These are phyloP conservation scores for Rhizopogon sp. DNA, from an alignment of 768 basidiomycete genomes.

Conservation along the genomic window DNA sequence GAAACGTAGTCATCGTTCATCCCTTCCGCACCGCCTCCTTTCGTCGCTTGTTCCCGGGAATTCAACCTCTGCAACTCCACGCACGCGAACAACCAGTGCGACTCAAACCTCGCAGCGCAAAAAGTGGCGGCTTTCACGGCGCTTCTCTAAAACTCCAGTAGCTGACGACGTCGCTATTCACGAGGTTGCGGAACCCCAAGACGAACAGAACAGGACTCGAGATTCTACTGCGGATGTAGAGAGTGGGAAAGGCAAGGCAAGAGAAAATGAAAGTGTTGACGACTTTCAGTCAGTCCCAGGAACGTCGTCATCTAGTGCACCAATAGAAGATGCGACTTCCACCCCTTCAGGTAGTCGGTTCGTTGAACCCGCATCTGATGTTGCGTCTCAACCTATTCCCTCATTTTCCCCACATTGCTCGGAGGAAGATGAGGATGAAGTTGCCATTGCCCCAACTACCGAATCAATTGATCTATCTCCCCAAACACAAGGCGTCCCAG, in stretches of 20 bases:
- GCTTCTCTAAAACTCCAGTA: conserved; percentile 28
- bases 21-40: conserved; percentile 32
- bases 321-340: not conserved
- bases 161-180: conserved; percentile 8
- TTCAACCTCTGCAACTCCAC: conserved; percentile 3
- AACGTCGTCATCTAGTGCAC: not conserved
- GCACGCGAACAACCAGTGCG: conserved; percentile 8
- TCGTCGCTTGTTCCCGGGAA: conserved; percentile 19
- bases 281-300: not conserved
- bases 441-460: conserved; percentile 15
- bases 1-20: conserved; percentile 11
- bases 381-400: not conserved
- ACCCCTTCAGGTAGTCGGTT: conserved; percentile 3
- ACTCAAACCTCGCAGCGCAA: conserved; percentile 12
- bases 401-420: not conserved
- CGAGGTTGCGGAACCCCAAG: conserved; percentile 15
- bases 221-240: conserved; percentile 17
- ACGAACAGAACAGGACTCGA: conserved; percentile 24
- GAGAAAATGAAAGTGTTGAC: conserved; percentile 8
- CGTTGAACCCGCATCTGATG: conserved; percentile 10
- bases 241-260: conserved; percentile 29
- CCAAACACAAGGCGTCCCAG: conserved; percentile 5
- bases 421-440: conserved; percentile 13
- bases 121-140: conserved; percentile 24
- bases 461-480: conserved; percentile 4